Percentiles rank a stretch among this genome's conserved stretches.
These are phyloP conservation scores for Rauvolfia tetraphylla DNA, from an alignment of 257 asterid genomes.

Conservation along the genomic window DNA sequence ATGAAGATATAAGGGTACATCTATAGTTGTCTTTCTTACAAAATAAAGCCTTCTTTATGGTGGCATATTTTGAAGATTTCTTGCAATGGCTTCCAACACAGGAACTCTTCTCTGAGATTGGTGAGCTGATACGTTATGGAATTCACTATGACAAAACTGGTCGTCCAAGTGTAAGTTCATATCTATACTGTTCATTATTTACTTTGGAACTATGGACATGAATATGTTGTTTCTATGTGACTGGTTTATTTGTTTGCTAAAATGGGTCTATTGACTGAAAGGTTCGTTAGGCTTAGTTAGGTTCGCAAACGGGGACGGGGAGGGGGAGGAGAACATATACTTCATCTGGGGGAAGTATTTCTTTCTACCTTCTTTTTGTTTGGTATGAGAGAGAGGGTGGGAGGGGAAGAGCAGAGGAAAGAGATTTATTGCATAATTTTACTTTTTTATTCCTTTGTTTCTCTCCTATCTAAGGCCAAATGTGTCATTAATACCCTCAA, in stretches of 20 bases:
- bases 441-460: no score
- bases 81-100: conserved; percentile 53
- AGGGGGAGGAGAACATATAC: no score
- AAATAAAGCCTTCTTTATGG: conserved; percentile 29
- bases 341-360: no score
- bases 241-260: not conserved
- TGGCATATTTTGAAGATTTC: conserved; percentile 30
- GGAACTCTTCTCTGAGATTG: conserved; percentile 89
- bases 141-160: conserved; percentile 89
- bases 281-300: no score
- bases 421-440: no score
- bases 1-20: conserved; percentile 94
- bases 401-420: no score
- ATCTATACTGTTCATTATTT: not conserved
- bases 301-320: no score
- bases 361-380: no score
- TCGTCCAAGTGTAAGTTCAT: conserved; percentile 71
- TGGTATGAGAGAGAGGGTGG: no score
- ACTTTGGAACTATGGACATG: not conserved
- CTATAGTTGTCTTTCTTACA: conserved; percentile 25
- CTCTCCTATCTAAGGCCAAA: no score
- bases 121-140: conserved; percentile 74
- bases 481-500: no score
- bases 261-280: not conserved
- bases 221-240: not conserved